These are phyloP conservation scores for Globisporangium nagaii DNA, from an alignment of 352 stramenopile species.

Conservation along the genomic window DNA sequence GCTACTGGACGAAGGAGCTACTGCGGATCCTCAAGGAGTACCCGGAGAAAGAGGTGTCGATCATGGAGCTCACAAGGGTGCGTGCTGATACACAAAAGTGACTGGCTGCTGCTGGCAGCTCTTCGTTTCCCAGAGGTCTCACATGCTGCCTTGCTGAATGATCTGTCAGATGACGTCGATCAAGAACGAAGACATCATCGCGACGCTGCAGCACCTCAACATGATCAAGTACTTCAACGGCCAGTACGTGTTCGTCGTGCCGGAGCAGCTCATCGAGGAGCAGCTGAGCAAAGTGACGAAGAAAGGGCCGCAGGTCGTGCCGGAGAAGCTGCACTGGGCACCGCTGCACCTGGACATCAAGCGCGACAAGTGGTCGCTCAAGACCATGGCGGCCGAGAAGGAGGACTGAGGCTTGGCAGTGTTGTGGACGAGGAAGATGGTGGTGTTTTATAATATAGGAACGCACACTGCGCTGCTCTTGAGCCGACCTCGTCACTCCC, in stretches of 20 bases:
- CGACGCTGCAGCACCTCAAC: slow-evolving; percentile 96
- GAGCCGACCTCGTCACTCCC: background rate
- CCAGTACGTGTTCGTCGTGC: slow-evolving; percentile 97
- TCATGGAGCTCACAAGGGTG: slow-evolving; percentile 94
- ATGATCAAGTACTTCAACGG: slow-evolving; percentile 99
- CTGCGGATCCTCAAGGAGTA: slow-evolving; percentile 87
- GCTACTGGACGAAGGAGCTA: slow-evolving; percentile 98
- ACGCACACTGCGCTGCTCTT: background rate
- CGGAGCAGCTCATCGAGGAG: slow-evolving; percentile 88
- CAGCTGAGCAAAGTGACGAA: slow-evolving; percentile 75
- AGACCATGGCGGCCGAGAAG: slow-evolving; percentile 64
- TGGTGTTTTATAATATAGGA: background rate
- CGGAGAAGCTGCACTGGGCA: slow-evolving; percentile 81
- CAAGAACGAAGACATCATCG: slow-evolving; percentile 99
- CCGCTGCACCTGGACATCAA: slow-evolving; percentile 81
- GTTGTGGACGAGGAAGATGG: background rate
- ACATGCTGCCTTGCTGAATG: no score
- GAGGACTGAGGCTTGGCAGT: slow-evolving; percentile 66
- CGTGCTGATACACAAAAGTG: slow-evolving; percentile 31
- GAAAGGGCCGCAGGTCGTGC: slow-evolving; percentile 60
- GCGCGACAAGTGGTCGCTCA: slow-evolving; percentile 84
- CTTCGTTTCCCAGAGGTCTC: background rate
- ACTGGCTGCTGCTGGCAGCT: background rate
- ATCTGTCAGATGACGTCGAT: slow-evolving; percentile 66
- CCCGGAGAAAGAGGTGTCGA: slow-evolving; percentile 80